These are phyloP conservation scores for Brassica hybrid DNA, from an alignment of 441 rosid species.

Conservation along the genomic window DNA sequence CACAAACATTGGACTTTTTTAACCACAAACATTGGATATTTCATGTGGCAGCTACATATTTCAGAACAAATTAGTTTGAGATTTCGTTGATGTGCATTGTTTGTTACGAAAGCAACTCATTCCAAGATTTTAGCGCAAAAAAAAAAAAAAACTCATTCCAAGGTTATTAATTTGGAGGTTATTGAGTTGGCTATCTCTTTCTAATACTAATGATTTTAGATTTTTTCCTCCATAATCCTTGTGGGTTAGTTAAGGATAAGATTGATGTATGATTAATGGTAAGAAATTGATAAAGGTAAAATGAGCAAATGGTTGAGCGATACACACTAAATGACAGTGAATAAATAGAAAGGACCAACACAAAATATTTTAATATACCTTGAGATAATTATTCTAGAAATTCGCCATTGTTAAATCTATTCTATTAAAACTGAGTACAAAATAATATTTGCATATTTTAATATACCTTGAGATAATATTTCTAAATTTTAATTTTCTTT, in stretches of 20 bases:
- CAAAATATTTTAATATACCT: conserved; percentile 13
- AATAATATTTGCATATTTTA: too few relatives aligned
- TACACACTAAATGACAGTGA: conserved; percentile 1
- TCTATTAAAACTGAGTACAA: too few relatives aligned
- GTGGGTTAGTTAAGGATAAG: conserved; percentile 45
- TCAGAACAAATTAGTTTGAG: background rate
- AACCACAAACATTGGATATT: too few relatives aligned
- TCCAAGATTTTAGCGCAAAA: background rate
- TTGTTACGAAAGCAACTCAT: conserved; percentile 16
- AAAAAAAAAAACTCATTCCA: background rate
- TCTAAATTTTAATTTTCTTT: too few relatives aligned
- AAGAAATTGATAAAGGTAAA: conserved; percentile 31
- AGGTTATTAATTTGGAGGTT: conserved; percentile 14
- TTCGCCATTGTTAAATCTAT: too few relatives aligned
- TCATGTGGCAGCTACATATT: too few relatives aligned
- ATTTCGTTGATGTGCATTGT: background rate
- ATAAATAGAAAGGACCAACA: conserved; percentile 17
- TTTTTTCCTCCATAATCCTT: conserved; percentile 30
- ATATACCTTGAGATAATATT: too few relatives aligned
- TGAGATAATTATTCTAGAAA: conserved; percentile 6
- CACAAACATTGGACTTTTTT: background rate
- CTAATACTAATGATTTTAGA: conserved; percentile 26
- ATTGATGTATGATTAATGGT: conserved; percentile 33
- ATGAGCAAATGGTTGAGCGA: conserved; percentile 28
- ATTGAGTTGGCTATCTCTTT: conserved; percentile 30